Percentiles rank a stretch among this genome's conserved stretches.
Conservation (phyloP, 345 rosid species). For the Adansonia digitata region DNA sequence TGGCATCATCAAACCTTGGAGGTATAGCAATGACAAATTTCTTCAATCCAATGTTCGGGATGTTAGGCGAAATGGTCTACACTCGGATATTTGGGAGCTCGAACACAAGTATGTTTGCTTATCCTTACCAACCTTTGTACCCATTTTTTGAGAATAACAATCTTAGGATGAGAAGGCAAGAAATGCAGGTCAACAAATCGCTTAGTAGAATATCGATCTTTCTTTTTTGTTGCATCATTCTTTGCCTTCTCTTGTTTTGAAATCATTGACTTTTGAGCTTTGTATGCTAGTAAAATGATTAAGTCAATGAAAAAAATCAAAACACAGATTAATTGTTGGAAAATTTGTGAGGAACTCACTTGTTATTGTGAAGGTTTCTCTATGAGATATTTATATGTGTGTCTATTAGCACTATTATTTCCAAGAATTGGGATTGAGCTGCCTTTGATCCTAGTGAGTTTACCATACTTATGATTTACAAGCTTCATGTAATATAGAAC, state of each 20-base stretch:
- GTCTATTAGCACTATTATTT: background rate
- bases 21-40: constrained; percentile 38
- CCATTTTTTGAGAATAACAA: constrained; percentile 27
- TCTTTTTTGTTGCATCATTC: constrained; percentile 62
- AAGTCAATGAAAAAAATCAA: background rate
- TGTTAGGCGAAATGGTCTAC: constrained; percentile 59
- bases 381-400: background rate
- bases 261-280: background rate
- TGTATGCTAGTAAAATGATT: background rate
- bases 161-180: constrained; percentile 71
- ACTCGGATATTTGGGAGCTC: constrained; percentile 48
- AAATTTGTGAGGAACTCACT: background rate
- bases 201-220: constrained; percentile 70
- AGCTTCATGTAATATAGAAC: background rate
- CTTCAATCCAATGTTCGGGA: constrained; percentile 47
- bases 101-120: constrained; percentile 39
- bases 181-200: constrained; percentile 65
- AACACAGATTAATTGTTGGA: background rate
- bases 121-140: constrained; percentile 39
- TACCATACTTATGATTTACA: background rate
- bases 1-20: constrained; percentile 36
- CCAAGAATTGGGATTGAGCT: background rate
- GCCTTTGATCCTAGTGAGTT: background rate
- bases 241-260: constrained; percentile 80
- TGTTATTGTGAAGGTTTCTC: too few species aligned